These are phyloP conservation scores for Ambrosia artemisiifolia DNA, from an alignment of 129 eudicot species.

Conservation along the genomic window DNA sequence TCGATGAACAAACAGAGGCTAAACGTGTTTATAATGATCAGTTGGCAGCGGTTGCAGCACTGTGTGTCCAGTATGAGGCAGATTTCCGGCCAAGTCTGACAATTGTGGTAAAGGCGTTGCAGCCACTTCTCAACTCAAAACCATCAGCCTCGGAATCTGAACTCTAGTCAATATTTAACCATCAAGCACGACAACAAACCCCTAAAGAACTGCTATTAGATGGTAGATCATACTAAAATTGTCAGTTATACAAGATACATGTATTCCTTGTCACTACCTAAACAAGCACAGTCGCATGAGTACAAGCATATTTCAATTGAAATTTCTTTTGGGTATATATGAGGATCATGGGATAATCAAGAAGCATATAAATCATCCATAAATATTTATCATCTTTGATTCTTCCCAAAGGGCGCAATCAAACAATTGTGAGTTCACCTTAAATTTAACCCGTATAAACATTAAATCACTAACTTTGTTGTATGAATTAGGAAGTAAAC, in stretches of 20 bases:
- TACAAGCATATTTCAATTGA: not conserved
- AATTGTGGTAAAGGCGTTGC: conserved; percentile 85
- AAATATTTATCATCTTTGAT: too few species aligned
- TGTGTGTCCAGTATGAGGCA: conserved; percentile 90
- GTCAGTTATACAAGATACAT: conserved; percentile 3
- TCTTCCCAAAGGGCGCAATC: too few species aligned
- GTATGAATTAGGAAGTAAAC: not conserved
- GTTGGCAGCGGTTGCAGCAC: conserved; percentile 94
- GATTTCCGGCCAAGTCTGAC: conserved; percentile 93
- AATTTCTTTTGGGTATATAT: not conserved
- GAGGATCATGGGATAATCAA: too few species aligned
- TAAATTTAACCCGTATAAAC: not conserved
- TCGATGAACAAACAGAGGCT: not conserved
- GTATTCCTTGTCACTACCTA: not conserved
- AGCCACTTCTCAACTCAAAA: conserved; percentile 76
- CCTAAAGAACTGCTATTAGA: not conserved
- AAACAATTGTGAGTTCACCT: not conserved
- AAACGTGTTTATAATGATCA: conserved; percentile 23
- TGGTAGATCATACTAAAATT: not conserved
- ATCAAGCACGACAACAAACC: conserved; percentile 22
- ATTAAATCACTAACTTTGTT: not conserved
- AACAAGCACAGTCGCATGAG: not conserved
- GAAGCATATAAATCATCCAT: too few species aligned
- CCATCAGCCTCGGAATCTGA: conserved; percentile 53
- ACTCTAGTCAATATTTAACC: conserved; percentile 26